Conservation (phyloP, 768 basidiomycete genomes). For the Tulasnella calospora region DNA sequence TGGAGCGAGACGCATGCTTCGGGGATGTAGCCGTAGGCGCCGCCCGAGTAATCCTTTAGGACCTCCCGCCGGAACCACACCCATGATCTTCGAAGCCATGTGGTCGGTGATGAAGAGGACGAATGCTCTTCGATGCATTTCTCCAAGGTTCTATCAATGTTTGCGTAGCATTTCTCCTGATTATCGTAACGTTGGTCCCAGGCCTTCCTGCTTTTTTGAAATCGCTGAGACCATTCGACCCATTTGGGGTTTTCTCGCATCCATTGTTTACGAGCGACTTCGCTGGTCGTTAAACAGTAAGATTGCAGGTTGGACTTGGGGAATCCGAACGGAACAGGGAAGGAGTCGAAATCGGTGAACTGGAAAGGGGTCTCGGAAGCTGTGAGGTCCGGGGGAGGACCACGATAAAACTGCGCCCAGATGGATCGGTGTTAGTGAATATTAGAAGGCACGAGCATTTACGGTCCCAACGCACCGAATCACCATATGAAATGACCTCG, state of each 20-base stretch:
- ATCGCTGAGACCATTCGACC: not conserved
- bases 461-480: slow-evolving; percentile 55
- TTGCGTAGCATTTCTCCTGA: not conserved
- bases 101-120: not conserved
- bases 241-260: not conserved
- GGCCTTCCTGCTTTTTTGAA: too few relatives aligned
- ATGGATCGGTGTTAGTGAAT: not conserved
- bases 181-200: too few relatives aligned
- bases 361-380: not conserved
- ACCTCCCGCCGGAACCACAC: not conserved
- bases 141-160: not conserved
- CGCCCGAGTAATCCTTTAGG: not conserved
- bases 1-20: not conserved
- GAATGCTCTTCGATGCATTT: not conserved
- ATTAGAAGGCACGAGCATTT: not conserved
- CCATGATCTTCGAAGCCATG: not conserved
- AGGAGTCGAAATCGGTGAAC: not conserved
- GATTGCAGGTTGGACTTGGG: not conserved
- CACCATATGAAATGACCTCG: slow-evolving; percentile 76
- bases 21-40: not conserved
- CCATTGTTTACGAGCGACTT: not conserved
- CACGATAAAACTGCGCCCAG: slow-evolving; percentile 65
- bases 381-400: slow-evolving; percentile 41
- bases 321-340: not conserved
- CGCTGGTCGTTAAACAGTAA: not conserved